Percentiles rank a stretch among this genome's conserved stretches.
Conservation (phyloP, 2,329 filamentous ascomycete species). For the Colletotrichum camelliae region DNA sequence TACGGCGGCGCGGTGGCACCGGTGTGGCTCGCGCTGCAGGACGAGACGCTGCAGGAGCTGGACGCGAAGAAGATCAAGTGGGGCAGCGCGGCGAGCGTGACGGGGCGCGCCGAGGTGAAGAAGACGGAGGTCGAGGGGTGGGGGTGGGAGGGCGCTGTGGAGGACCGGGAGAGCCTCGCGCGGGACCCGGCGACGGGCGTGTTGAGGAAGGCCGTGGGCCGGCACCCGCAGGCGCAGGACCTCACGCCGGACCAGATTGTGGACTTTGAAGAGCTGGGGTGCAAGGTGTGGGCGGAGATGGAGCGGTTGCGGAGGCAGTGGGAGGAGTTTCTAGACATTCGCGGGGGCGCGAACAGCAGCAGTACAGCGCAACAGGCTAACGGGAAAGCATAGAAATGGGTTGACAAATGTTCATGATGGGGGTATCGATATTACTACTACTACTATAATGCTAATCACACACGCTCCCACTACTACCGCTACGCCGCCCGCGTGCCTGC, state of each 20-base stretch:
- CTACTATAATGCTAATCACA: background rate
- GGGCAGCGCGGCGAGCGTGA: conserved; percentile 74
- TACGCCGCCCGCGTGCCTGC: background rate
- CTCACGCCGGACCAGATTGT: conserved; percentile 65
- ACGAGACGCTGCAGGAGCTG: conserved; percentile 63
- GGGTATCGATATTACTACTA: background rate
- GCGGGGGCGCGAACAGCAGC: background rate
- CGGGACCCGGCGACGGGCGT: conserved; percentile 46
- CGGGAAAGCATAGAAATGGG: background rate
- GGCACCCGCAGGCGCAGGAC: conserved; percentile 63
- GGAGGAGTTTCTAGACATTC: conserved; percentile 53
- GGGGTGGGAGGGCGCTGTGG: conserved; percentile 72
- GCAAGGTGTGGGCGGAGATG: conserved; percentile 71
- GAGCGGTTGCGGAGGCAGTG: conserved; percentile 72
- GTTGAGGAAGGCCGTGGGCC: conserved; percentile 57
- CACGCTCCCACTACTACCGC: background rate
- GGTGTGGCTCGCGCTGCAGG: conserved; percentile 78
- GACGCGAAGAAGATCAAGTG: conserved; percentile 73
- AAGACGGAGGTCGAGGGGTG: conserved; percentile 87
- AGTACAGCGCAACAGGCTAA: background rate
- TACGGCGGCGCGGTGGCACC: conserved; percentile 80
- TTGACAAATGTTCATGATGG: background rate
- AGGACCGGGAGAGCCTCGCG: conserved; percentile 54
- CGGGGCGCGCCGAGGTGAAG: conserved; percentile 66
- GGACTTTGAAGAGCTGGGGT: conserved; percentile 68